These are phyloP conservation scores for Acer negundo DNA, from an alignment of 345 rosid species.

Conservation along the genomic window DNA sequence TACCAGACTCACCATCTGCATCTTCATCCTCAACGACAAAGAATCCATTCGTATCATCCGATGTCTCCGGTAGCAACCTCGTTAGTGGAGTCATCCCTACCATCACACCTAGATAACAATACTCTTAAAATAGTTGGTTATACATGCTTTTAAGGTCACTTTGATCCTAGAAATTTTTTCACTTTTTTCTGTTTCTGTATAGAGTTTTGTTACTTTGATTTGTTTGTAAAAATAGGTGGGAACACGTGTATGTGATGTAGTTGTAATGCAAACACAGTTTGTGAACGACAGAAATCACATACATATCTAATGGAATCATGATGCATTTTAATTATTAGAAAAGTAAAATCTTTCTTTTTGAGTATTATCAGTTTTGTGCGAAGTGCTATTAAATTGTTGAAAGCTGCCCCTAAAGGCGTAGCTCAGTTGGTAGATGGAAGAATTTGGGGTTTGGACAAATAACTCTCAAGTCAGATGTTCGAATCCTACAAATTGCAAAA, in stretches of 20 bases:
- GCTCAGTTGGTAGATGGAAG: too few species aligned
- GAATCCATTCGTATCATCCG: slow-evolving; percentile 62
- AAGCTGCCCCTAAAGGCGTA: too few species aligned
- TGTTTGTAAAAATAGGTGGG: slow-evolving; percentile 5
- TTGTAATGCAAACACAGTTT: background rate
- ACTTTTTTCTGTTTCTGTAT: slow-evolving; percentile 3
- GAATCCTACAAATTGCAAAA: too few species aligned
- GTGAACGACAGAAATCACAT: background rate
- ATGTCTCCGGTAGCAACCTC: slow-evolving; percentile 89
- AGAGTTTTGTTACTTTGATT: background rate
- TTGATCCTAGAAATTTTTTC: background rate
- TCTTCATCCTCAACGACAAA: slow-evolving; percentile 48
- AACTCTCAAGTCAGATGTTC: too few species aligned
- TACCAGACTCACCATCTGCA: slow-evolving; percentile 22
- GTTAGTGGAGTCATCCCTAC: slow-evolving; percentile 76
- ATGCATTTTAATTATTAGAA: background rate
- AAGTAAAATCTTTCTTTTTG: background rate
- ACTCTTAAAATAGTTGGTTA: background rate
- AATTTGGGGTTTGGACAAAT: too few species aligned
- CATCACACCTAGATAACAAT: slow-evolving; percentile 58
- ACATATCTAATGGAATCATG: background rate
- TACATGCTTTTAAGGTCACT: background rate
- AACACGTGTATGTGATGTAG: background rate
- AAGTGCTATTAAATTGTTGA: too few species aligned
- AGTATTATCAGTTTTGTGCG: too few species aligned